Evolutionary conservation across 305 asterid species (phyloP).

Genomic region (Caryopteris hybrid): DNA sequence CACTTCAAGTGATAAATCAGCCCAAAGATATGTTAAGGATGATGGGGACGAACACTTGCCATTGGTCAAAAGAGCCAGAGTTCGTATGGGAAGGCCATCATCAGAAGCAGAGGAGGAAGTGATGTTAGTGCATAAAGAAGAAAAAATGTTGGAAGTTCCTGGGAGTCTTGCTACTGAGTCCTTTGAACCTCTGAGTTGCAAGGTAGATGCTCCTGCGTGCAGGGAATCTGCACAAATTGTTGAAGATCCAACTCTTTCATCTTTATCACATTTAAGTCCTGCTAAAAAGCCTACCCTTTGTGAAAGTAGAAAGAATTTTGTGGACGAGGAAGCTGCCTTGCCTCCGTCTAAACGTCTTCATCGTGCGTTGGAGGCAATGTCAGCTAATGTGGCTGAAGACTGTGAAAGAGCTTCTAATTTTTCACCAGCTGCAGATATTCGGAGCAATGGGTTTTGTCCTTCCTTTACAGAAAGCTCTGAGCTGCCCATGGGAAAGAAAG

Average conservation of each 20-base stretch:
- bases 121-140: constrained; percentile 40
- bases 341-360: constrained; percentile 94
- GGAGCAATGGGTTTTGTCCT: constrained; percentile 37
- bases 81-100: constrained; percentile 71
- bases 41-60: constrained; percentile 90
- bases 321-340: constrained; percentile 81
- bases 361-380: constrained; percentile 97
- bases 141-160: constrained; percentile 36
- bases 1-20: constrained; percentile 39
- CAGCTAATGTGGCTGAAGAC: constrained; percentile 85
- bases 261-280: constrained; percentile 35
- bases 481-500: constrained; percentile 31
- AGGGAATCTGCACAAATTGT: constrained; percentile 26
- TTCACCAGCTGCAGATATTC: constrained; percentile 33
- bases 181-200: constrained; percentile 31
- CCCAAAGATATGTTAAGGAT: constrained; percentile 46
- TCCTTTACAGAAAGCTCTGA: constrained; percentile 32
- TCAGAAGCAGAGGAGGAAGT: constrained; percentile 40
- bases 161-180: constrained; percentile 33
- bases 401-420: constrained; percentile 40
- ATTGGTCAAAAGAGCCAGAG: constrained; percentile 89
- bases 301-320: constrained; percentile 52
- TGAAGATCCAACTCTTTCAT: constrained; percentile 30
- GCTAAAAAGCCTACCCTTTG: constrained; percentile 41
- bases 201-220: constrained; percentile 44